A percentile compares a stretch with the other conserved stretches of the same genome.
Evolutionary conservation across 2,329 filamentous ascomycete species (phyloP).

Genomic region (Ilyonectria sp.): DNA sequence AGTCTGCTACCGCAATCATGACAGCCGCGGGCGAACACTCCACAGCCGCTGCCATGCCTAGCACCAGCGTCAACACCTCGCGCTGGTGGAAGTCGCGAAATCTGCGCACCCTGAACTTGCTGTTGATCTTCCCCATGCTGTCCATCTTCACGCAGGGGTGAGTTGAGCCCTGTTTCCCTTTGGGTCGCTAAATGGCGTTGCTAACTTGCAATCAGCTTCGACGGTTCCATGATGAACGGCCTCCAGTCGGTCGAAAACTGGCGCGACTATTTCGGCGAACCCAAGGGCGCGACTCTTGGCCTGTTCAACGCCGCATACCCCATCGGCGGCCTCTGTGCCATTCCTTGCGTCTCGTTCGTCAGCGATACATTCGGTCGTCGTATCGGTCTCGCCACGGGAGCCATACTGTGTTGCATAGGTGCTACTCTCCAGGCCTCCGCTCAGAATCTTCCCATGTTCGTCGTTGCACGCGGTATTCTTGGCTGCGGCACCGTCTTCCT

Average conservation of each 20-base stretch:
- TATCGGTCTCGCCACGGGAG: slow-evolving; percentile 9
- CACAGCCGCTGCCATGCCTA: slow-evolving; percentile 3
- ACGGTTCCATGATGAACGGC: slow-evolving; percentile 15
- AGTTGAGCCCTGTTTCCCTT: not conserved
- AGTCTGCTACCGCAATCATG: not conserved
- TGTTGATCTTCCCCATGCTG: slow-evolving; percentile 11
- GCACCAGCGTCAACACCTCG: slow-evolving; percentile 4
- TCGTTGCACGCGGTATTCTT: slow-evolving; percentile 20
- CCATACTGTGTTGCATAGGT: slow-evolving; percentile 4
- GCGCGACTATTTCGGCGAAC: slow-evolving; percentile 16
- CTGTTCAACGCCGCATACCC: slow-evolving; percentile 16
- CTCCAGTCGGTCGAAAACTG: slow-evolving; percentile 4
- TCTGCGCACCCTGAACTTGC: slow-evolving; percentile 15
- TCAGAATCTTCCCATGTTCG: slow-evolving; percentile 26
- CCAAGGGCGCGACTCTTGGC: slow-evolving; percentile 14
- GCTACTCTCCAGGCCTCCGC: slow-evolving; percentile 21
- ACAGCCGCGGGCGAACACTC: not conserved
- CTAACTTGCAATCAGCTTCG: slow-evolving; percentile 1
- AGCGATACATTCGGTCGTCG: slow-evolving; percentile 11
- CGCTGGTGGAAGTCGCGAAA: slow-evolving; percentile 16
- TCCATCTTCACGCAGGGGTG: slow-evolving; percentile 20
- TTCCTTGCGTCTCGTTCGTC: slow-evolving; percentile 1
- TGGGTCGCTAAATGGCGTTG: not conserved
- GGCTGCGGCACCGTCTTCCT: slow-evolving; percentile 19
- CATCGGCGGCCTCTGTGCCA: slow-evolving; percentile 10